Evolutionary conservation across 257 asterid species (phyloP).

Genomic region (Solanum chilense): DNA sequence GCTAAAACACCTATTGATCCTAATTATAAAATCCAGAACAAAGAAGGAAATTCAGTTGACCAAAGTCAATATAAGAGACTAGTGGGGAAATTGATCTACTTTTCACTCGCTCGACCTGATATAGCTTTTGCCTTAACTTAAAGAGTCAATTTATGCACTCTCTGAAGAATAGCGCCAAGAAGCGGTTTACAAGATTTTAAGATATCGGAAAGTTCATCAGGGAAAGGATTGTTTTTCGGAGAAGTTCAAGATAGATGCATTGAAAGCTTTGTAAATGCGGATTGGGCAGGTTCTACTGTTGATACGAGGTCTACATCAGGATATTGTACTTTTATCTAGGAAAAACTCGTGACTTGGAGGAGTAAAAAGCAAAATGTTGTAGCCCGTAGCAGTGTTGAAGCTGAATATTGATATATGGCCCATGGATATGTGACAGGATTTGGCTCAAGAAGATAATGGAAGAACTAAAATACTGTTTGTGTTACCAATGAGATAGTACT

Average conservation of each 20-base stretch:
- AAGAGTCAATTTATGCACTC: too few species aligned
- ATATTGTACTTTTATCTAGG: neutral
- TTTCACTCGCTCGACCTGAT: too few species aligned
- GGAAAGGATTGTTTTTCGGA: neutral
- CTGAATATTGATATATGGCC: neutral
- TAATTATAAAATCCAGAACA: too few species aligned
- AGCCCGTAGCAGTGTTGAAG: neutral
- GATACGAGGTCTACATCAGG: neutral
- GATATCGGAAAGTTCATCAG: too few species aligned
- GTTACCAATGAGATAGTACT: neutral
- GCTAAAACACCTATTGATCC: too few species aligned
- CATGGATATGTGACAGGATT: neutral
- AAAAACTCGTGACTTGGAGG: neutral
- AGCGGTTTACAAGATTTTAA: too few species aligned
- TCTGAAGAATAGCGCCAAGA: too few species aligned
- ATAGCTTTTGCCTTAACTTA: too few species aligned
- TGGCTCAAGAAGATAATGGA: neutral
- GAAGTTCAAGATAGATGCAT: neutral
- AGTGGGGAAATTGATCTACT: too few species aligned
- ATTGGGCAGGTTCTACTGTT: neutral
- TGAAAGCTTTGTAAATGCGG: neutral
- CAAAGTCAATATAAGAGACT: too few species aligned
- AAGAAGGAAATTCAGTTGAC: too few species aligned
- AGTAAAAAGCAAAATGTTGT: neutral
- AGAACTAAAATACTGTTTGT: neutral